Evolutionary conservation across 257 asterid species (phyloP).

Genomic region (Solanum lycopersicoides): DNA sequence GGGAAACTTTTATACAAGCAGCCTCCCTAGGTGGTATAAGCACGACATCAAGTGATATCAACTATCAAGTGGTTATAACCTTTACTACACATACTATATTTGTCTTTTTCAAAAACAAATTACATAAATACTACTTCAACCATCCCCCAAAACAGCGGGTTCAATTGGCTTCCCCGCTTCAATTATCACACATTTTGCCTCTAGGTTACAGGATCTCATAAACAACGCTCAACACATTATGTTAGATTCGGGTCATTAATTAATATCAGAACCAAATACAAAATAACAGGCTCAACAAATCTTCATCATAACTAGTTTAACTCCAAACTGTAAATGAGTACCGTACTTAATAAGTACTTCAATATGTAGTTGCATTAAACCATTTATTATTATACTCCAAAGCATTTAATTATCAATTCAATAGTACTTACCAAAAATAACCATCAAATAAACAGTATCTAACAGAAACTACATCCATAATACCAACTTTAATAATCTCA

Average conservation of each 20-base stretch:
- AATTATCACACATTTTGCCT: background rate
- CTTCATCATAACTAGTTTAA: background rate
- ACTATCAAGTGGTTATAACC: background rate
- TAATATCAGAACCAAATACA: background rate
- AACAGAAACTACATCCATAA: background rate
- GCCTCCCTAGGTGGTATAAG: background rate
- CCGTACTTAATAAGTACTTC: background rate
- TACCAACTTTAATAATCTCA: background rate
- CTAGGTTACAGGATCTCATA: background rate
- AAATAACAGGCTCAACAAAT: background rate
- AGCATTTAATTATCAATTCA: background rate
- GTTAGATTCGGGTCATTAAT: background rate
- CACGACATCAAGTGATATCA: background rate
- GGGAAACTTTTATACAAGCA: background rate
- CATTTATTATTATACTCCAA: background rate
- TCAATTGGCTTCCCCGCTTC: background rate
- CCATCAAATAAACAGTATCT: background rate
- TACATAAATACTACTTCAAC: background rate
- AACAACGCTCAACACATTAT: background rate
- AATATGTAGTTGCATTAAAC: background rate
- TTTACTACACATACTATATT: background rate
- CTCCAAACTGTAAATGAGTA: background rate
- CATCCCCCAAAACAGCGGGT: background rate
- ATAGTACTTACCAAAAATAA: background rate
- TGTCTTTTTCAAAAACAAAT: background rate